Evolutionary conservation across 768 basidiomycete genomes (phyloP), one percentile per base, ranked within the genome.

Genomic region (Trametes maxima): DNA sequence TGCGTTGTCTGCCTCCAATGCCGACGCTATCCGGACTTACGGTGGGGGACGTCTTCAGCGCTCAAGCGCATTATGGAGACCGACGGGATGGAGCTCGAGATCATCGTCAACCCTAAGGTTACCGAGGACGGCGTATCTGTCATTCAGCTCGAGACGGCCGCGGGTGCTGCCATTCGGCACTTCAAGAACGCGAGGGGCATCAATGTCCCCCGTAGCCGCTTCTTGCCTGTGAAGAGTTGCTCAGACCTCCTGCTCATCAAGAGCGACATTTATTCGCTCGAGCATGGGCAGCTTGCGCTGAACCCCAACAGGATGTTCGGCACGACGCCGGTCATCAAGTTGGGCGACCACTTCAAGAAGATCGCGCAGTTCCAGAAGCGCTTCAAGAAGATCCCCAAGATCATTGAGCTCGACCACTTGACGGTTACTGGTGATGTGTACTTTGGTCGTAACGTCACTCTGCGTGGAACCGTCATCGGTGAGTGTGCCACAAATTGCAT

Each of bases 341-440:
- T 97, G 50, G 94, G 95, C 47, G 93, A 95, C 74, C 90, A 92
- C 73, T 97, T 98, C 86, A 97, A 95, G 83, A 95, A 93, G 88
- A 90, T 92, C 60, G 85, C 85, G 68, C 83, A 93, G 73, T 96
- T 96, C 82, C 91, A 95, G 79, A 92, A 92, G 75, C 87, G 94
- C 50, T 96, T 98, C 86, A 92, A 93, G 82, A 91, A 89, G 75
- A 95, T 96, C 68, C 95, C 95, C 33, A 85, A 85, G 70, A 90
- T 97, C 66, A 76, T 92, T 62, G 95, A 97, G 71, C 80, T 96
- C 65, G 95, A 97, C 74, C 95, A 97, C 76, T 81, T 97, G 76
- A 97, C 95, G 11, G 92, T 97, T 40, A 87, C 90, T 44, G 94
- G 93, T 40, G 92, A 95, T 73, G 92, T 95, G 36, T 86, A 87